Base-by-base conservation (phyloP, 768 basidiomycete genomes). In the Lactifluus pinguis region DNA sequence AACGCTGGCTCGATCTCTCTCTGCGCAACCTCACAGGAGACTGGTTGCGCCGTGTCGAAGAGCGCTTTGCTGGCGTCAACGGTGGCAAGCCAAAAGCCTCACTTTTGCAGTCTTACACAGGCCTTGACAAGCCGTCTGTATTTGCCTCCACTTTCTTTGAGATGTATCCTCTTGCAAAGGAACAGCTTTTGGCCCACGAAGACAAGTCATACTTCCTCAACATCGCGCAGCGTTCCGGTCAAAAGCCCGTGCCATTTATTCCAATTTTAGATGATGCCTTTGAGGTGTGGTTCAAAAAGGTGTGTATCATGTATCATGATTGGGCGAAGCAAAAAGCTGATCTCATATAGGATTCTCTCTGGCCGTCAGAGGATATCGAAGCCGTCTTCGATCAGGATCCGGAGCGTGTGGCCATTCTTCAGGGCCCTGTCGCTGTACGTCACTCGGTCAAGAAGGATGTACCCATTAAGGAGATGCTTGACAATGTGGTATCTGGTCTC, bases 221-320 rank as follows among this genome's bases (percentile, higher is more conserved):
- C 38, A 98, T 99, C 69, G 80, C 92, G 25, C 95, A 99, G 74
- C 83, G 97, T 51, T 91, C 92, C 13, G 94, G 93, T 4, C 97
- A 99, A 79, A 99, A 98, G 75, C 97, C 97, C 1, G 95, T 87
- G 7, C 97, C 97, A 0, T 99, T 98, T 79, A 97, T 99, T 67
- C 95, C 95, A 4, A 86, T 99, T 34, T 82, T 98, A 54, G 95
- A 98, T 71, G 84, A 86, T 21, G 85, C 75, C 66, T 98, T 98
- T 70, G 92, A 95, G 71, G 94, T 98, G 54, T 99, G 97, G 97
- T 98, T 99, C 79, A 98, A 99, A 82, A 99, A 99, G 87, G 92
- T 89, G 34, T 10, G 44, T 79, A 3, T 64, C 47, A 39, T 32
- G 39, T 48, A 52, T 25, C 51, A 58, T 19, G 52, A 21, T 49